Base-by-base conservation (phyloP, 176 grass and related monocot species). In the Areca catechu region DNA sequence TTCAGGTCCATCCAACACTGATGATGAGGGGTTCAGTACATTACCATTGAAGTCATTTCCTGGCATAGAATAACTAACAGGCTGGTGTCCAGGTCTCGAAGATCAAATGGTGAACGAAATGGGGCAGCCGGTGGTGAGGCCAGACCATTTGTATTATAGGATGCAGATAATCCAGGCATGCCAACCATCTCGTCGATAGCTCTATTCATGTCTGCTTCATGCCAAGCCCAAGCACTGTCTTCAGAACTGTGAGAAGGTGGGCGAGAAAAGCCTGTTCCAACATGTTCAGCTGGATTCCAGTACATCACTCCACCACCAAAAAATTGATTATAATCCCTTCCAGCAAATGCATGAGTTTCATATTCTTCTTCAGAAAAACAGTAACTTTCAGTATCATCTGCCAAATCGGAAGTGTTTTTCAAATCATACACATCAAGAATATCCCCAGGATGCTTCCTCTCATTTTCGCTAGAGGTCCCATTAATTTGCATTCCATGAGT, bases 241-340 rank as follows among this genome's bases (percentile, higher is more conserved):
- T 97, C 92, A 28, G 92, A 97, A 84, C 86, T 87, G 65, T 83
- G 82, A 78, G 89, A 93, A 58, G 83, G 80, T 57, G 89, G 83
- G 27, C 80, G 76, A 57, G 89, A 93, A 80, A 87, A 88, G 22
- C 80, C 83, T 30, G 80, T 84, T 84, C 83, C 86, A 10, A 68
- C 67, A 80, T 80, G 82, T 72, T 97, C 92, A 25, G 86, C 80
- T 60, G 92, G 83, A 79, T 81, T 97, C 92, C 92, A 97, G 51
- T 97, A 97, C 92, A 97, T 97, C 50, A 97, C 65, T n/a, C 92
- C 92, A 58, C 92, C 92, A 69, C 92, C 92, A 62, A 97, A 97
- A 81, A 80, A 87, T 84, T 97, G 83, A 67, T 91, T 91, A 82
- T 82, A 80, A 63, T 89, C 86, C 71, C 86, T 87, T 76, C 77